Conservation (phyloP, 495 filamentous ascomycete species). For the Evernia prunastri region DNA sequence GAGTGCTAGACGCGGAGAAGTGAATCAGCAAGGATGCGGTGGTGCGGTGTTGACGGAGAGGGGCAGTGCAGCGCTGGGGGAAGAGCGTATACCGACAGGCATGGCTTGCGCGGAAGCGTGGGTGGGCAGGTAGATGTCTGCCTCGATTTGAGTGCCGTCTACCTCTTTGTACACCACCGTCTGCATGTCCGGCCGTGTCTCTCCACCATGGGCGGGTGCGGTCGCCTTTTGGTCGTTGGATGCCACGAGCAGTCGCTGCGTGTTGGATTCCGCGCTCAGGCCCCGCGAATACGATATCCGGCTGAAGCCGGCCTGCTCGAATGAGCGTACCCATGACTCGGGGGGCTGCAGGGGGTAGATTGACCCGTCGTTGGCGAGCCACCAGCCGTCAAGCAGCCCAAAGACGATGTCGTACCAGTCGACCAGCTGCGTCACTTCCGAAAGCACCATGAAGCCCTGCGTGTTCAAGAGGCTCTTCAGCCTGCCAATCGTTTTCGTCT, state of each 20-base stretch:
- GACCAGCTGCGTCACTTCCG: constrained; percentile 38
- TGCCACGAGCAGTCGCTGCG: constrained; percentile 26
- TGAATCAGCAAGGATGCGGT: not conserved
- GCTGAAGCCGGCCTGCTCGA: constrained; percentile 40
- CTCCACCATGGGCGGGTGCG: constrained; percentile 1
- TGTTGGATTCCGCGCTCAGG: constrained; percentile 25
- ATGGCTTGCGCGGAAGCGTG: constrained; percentile 10
- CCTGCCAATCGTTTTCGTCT: constrained; percentile 29
- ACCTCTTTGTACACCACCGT: constrained; percentile 36
- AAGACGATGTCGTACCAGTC: constrained; percentile 46
- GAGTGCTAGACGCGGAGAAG: constrained; percentile 31
- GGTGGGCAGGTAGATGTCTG: constrained; percentile 40
- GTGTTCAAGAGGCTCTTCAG: constrained; percentile 34
- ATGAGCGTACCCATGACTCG: constrained; percentile 33
- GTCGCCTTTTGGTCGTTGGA: constrained; percentile 10
- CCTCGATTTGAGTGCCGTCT: constrained; percentile 29
- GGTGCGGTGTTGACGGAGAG: too few relatives aligned
- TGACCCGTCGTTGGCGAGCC: constrained; percentile 46
- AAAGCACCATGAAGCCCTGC: constrained; percentile 37
- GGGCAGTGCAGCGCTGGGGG: constrained; percentile 2
- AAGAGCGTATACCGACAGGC: constrained; percentile 25
- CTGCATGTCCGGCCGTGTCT: constrained; percentile 23
- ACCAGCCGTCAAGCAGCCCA: constrained; percentile 50
- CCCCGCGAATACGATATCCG: constrained; percentile 46
- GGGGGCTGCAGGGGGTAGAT: constrained; percentile 38